phyloP scores from a whole-genome alignment of 2,329 filamentous ascomycete genomes.

The Pseudogymnoascus sp. region DNA sequence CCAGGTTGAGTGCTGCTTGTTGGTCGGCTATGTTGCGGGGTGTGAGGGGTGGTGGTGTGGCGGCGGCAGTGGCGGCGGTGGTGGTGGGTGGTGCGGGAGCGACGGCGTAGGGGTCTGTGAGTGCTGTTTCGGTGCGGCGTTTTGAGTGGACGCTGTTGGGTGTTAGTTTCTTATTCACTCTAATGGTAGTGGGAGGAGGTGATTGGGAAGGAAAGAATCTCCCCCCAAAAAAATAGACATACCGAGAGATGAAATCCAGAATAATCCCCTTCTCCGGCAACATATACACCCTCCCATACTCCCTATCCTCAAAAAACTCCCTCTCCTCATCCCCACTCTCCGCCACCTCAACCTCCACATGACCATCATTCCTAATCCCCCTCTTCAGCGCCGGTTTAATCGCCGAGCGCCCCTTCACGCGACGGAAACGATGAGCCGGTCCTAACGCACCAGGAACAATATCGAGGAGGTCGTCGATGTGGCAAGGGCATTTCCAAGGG shows the following conservation, averaged over 20 bases:
- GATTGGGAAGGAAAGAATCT: not conserved
- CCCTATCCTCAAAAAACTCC: constrained; percentile 48
- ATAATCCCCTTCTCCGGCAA: constrained; percentile 57
- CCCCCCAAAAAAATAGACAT: constrained; percentile 28
- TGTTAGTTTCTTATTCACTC: constrained; percentile 11
- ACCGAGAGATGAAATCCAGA: constrained; percentile 62
- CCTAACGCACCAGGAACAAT: constrained; percentile 47
- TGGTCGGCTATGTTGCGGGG: constrained; percentile 43
- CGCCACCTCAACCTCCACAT: constrained; percentile 61
- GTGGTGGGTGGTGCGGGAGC: not conserved
- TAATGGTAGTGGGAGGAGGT: not conserved
- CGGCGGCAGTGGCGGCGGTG: constrained; percentile 13
- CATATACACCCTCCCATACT: constrained; percentile 57
- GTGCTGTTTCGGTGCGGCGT: constrained; percentile 10
- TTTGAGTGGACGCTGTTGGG: constrained; percentile 13
- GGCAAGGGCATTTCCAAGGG: constrained; percentile 83
- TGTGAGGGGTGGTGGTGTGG: constrained; percentile 18
- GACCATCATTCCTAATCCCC: constrained; percentile 61
- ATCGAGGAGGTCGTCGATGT: constrained; percentile 66
- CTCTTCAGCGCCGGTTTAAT: constrained; percentile 49
- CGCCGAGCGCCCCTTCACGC: constrained; percentile 44
- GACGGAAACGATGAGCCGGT: constrained; percentile 53
- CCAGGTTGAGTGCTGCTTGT: constrained; percentile 57
- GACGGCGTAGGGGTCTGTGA: not conserved
- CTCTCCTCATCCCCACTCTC: constrained; percentile 41